These are phyloP conservation scores for Cordyceps javanica DNA, from an alignment of 2,329 filamentous ascomycete genomes.

Conservation along the genomic window DNA sequence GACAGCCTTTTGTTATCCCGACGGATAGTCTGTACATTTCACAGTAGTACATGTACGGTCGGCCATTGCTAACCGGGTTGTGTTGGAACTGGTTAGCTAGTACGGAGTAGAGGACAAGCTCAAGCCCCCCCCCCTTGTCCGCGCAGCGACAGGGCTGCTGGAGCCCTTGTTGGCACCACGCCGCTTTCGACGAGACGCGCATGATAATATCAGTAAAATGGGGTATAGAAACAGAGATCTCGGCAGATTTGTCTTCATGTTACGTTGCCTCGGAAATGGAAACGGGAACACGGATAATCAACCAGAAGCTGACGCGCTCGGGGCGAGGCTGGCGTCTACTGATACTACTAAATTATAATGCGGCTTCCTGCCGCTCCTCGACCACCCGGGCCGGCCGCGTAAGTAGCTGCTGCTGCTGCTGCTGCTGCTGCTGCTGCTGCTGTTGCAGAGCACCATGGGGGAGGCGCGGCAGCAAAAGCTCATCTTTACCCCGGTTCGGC, in stretches of 20 bases:
- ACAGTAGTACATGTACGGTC: no score
- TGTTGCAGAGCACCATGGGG: slow-evolving; percentile 70
- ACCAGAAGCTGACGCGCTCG: slow-evolving; percentile 78
- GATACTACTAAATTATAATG: no score
- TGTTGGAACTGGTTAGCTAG: no score
- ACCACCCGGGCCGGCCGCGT: slow-evolving; percentile 68
- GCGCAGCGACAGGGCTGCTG: not conserved
- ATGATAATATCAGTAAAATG: not conserved
- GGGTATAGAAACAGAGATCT: not conserved
- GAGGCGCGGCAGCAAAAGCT: slow-evolving; percentile 81
- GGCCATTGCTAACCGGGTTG: no score
- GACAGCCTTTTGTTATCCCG: no score
- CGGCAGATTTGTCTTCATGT: not conserved
- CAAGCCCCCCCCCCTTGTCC: no score
- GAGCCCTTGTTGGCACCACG: not conserved
- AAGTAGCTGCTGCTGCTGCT: no score
- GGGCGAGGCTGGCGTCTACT: slow-evolving; percentile 55
- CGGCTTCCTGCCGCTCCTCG: slow-evolving; percentile 73
- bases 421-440: no score
- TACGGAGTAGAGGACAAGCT: no score
- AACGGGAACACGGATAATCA: no score
- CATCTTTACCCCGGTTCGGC: slow-evolving; percentile 75
- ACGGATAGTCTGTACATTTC: no score
- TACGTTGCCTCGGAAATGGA: not conserved
- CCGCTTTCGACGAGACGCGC: not conserved